phyloP scores from a whole-genome alignment of 192 early-diverging fungal species.

The Gigaspora rosea region DNA sequence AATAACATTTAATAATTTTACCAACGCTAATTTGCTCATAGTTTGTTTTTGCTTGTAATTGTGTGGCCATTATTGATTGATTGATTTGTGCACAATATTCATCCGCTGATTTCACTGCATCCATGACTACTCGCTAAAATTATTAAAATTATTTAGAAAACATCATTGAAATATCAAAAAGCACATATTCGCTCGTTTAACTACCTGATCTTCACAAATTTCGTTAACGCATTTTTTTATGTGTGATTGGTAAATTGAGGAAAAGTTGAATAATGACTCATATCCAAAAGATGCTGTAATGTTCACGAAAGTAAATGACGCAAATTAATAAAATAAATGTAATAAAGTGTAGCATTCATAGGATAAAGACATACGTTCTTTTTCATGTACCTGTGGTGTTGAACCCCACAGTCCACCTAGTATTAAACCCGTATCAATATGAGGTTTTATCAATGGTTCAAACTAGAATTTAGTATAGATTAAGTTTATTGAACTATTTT shows the following conservation, averaged over 20 bases:
- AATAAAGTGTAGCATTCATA: background rate
- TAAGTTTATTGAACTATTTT: background rate
- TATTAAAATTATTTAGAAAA: background rate
- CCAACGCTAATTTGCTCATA: slow-evolving; percentile 29
- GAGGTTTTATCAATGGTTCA: slow-evolving; percentile 32
- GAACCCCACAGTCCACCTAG: slow-evolving; percentile 18
- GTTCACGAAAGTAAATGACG: background rate
- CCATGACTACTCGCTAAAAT: slow-evolving; percentile 28
- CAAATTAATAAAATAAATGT: background rate
- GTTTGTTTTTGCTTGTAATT: slow-evolving; percentile 28
- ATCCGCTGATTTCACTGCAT: slow-evolving; percentile 29
- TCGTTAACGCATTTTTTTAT: slow-evolving; percentile 26
- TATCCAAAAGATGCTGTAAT: slow-evolving; percentile 21
- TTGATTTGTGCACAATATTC: slow-evolving; percentile 23
- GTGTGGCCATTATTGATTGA: slow-evolving; percentile 14
- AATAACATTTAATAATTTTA: background rate
- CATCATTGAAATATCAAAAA: background rate
- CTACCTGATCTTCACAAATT: slow-evolving; percentile 34
- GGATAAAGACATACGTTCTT: slow-evolving; percentile 5
- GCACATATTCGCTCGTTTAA: background rate
- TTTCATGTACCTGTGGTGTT: background rate
- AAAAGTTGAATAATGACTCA: slow-evolving; percentile 22
- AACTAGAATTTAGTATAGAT: slow-evolving; percentile 8
- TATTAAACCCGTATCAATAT: background rate
- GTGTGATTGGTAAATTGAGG: slow-evolving; percentile 14